Evolutionary conservation across 805 yeast genomes (phyloP), one percentile per base, ranked within the genome.

Genomic region (Sungouiella blattae): DNA sequence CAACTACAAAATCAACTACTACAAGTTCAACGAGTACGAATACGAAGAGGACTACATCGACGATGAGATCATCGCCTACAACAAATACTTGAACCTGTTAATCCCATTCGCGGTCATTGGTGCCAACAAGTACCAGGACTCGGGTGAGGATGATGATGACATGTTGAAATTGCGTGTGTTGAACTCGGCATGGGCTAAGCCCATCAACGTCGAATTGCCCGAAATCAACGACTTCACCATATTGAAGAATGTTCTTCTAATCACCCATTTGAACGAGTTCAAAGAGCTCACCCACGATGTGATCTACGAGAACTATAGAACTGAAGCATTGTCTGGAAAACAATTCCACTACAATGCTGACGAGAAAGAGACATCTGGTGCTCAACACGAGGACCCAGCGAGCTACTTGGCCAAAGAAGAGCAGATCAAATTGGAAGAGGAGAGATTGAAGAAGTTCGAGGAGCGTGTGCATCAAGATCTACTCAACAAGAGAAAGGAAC

Each of bases 381-480:
- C 50, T n/a, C n/a, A n/a, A n/a, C n/a, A n/a, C n/a, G 48, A 41
- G 20, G 47, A 44, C 25, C 50, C 43, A 28, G 30, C 50, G 11
- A 58, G 53, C 38, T 69, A 68, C 47, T 43, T 61, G 40, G 77
- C 78, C 26, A 85, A 91, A 60, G 97, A 88, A 60, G 95, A 87
- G 62, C 94, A 87, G 63, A 84, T 87, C 52, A 80, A 85, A 52
- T 67, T 82, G 35, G 96, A 88, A 62, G 96, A 88, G 64, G 95
- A 86, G 62, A 77, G 94, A 63, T 72, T 88, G 54, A 80, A 74
- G 53, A 84, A 86, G 28, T 86, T 85, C 57, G 96, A 88, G 64
- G 87, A 82, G 60, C 73, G 93, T 50, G 94, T 88, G 17, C 96
- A 88, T 63, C 85, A 82, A 55, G 96, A 87, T 60, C 71, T 88